phyloP scores from a whole-genome alignment of 495 filamentous ascomycete species.

The Cercophora sp. region DNA sequence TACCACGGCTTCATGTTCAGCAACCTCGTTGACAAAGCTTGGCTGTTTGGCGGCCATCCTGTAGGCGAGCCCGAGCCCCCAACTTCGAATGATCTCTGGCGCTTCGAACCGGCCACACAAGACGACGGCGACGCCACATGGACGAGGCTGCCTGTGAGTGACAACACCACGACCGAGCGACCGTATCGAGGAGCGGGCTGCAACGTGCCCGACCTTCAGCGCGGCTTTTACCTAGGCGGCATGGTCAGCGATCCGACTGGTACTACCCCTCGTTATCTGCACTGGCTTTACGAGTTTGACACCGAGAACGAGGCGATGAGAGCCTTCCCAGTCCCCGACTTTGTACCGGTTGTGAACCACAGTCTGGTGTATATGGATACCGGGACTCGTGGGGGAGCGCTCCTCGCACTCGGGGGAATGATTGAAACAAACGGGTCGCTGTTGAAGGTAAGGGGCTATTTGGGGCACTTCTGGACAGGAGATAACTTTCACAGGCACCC shows the following conservation, averaged over 20 bases:
- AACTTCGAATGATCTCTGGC: constrained; percentile 4
- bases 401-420: constrained; percentile 2
- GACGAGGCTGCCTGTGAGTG: background rate
- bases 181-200: constrained; percentile 6
- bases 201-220: background rate
- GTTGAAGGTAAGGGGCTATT: too few species aligned
- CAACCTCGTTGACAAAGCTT: constrained; percentile 2
- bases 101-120: background rate
- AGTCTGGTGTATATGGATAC: constrained; percentile 5
- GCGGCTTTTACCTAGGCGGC: constrained; percentile 1
- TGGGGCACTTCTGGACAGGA: too few species aligned
- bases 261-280: background rate
- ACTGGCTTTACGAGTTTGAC: constrained; percentile 9
- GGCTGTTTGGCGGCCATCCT: constrained; percentile 6
- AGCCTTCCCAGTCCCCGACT: background rate
- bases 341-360: constrained; percentile 3
- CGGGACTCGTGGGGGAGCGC: background rate
- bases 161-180: background rate
- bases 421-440: background rate
- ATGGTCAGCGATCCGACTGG: background rate
- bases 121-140: background rate
- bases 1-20: constrained; percentile 9
- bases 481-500: too few species aligned
- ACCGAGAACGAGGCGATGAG: background rate
- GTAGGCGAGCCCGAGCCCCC: background rate